Evolutionary conservation across 1,284 basidiomycete species (phyloP), one percentile per base, ranked within the genome.

Genomic region (Anthracocystis panici-leucophaei): DNA sequence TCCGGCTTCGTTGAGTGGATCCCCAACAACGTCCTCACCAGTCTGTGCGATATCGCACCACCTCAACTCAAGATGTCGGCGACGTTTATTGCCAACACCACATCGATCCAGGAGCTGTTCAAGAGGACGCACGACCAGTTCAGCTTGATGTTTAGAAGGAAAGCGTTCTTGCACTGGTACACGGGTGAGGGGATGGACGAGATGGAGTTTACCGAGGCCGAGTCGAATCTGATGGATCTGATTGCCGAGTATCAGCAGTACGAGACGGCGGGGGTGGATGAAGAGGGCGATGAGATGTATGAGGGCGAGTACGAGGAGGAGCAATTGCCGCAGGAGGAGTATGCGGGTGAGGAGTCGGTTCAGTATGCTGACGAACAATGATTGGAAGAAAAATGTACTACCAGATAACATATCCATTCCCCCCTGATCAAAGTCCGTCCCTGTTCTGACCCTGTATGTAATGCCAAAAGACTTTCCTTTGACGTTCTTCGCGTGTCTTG

Each of bases 191-290:
- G 85, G 11, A 86, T 86, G 85, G 84, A 85, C 73, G 85, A 86
- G 67, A 85, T 86, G 84, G 85, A 86, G 67, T 86, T 86, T 65
- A 84, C 84, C 35, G 85, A 86, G 70, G 87, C 85, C 33, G 82
- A 85, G 60, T 78, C 73, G 50, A 84, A 83, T 54, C 56, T 85
- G 50, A 71, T 79, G 54, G 85, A 86, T 61, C 72, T 86, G 25
- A 83, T 86, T 50, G 71, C 85, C 82, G 92, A 87, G 42, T 62
- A 86, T 60, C 82, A 85, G 68, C 83, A 84, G 71, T 82, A 82
- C 63, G 75, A 82, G 54, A 65, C 58, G 1, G 80, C 84, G 8
- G 83, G 85, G 61, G 85, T 88, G 57, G 87, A 82, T 29, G 71
- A 75, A 14, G 76, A 87, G 61, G 87, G 87, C 73, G 80, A 77